Percentiles rank a stretch among this genome's conserved stretches.
These are phyloP conservation scores for Saksenaea oblongispora DNA, from an alignment of 371 early-diverging fungal species.

Conservation along the genomic window DNA sequence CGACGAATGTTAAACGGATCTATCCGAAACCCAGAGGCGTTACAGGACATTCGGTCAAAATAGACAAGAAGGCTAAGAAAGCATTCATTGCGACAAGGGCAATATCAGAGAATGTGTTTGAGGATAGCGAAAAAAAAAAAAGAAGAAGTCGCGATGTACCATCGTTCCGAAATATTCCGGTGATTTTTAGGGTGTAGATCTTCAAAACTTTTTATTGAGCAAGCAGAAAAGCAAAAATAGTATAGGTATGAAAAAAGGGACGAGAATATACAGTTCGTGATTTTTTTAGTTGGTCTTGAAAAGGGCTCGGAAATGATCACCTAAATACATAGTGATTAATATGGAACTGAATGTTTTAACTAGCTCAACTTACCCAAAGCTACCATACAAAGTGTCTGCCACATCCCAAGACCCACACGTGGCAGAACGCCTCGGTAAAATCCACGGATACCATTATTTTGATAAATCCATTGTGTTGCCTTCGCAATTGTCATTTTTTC, in stretches of 20 bases:
- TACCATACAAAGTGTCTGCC: constrained; percentile 97
- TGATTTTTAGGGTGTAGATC: neutral
- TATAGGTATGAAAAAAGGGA: neutral
- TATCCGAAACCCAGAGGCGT: constrained; percentile 52
- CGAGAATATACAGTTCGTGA: neutral
- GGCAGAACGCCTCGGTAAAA: constrained; percentile 96
- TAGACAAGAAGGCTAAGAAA: constrained; percentile 77
- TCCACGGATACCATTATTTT: constrained; percentile 84
- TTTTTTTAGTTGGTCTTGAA: constrained; percentile 18
- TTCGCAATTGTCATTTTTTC: constrained; percentile 83
- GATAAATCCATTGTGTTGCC: constrained; percentile 89
- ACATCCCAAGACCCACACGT: constrained; percentile 88
- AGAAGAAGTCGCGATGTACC: neutral
- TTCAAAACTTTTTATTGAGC: too few relatives aligned
- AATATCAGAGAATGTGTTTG: constrained; percentile 71
- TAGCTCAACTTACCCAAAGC: constrained; percentile 76
- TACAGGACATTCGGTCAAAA: constrained; percentile 65
- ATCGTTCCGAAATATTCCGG: neutral
- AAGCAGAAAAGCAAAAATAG: neutral
- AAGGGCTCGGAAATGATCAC: constrained; percentile 37
- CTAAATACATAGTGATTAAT: constrained; percentile 8
- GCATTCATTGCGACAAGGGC: constrained; percentile 81
- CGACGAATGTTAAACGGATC: constrained; percentile 85
- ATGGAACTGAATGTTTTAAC: neutral
- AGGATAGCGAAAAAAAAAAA: neutral